Evolutionary conservation across 768 basidiomycete genomes (phyloP).

Genomic region (Xerocomus spinulosus): DNA sequence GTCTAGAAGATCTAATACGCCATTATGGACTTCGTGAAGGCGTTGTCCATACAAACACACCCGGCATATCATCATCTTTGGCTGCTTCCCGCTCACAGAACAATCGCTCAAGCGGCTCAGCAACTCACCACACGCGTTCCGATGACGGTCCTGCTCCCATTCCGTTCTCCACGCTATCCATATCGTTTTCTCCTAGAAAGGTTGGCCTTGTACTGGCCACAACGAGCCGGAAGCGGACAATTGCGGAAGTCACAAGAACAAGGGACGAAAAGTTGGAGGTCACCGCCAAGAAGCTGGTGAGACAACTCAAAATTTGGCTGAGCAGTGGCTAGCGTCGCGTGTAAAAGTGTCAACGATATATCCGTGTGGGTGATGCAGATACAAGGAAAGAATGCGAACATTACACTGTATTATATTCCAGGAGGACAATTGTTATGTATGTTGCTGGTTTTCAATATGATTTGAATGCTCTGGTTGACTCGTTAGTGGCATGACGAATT

Average conservation of each 20-base stretch:
- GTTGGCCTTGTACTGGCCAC: constrained; percentile 35
- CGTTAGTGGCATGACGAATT: too few relatives aligned
- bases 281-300: constrained; percentile 49
- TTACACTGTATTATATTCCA: too few relatives aligned
- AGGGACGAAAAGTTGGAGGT: constrained; percentile 55
- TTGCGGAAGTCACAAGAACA: constrained; percentile 48
- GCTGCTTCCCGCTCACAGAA: neutral
- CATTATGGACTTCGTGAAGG: constrained; percentile 39
- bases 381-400: too few relatives aligned
- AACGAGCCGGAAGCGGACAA: constrained; percentile 43
- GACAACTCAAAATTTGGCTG: constrained; percentile 44
- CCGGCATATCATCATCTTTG: constrained; percentile 3
- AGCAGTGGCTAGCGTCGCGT: constrained; percentile 8
- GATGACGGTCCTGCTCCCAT: constrained; percentile 16
- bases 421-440: too few relatives aligned
- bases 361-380: too few relatives aligned
- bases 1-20: constrained; percentile 71
- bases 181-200: constrained; percentile 37
- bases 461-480: too few relatives aligned
- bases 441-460: too few relatives aligned
- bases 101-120: constrained; percentile 5
- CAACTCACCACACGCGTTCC: neutral
- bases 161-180: constrained; percentile 35
- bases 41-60: constrained; percentile 21
- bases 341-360: too few relatives aligned